Evolutionary conservation across 164 flowering plant species (phyloP), one percentile per base, ranked within the genome.

Genomic region (Brasenia schreberi): DNA sequence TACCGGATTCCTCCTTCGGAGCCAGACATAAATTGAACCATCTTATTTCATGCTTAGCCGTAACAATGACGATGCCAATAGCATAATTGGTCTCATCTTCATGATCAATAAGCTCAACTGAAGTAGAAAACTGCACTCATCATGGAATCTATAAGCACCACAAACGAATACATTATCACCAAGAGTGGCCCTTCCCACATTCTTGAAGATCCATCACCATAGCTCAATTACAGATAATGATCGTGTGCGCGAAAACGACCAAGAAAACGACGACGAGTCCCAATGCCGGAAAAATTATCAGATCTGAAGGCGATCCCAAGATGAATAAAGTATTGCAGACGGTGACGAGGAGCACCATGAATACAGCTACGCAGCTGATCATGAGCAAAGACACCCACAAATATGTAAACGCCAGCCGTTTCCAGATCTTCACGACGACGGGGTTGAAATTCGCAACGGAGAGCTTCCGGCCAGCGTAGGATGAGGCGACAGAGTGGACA

Each of bases 151-250:
- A 90, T 77, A 63, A 95, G 92, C 76, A 88, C 88, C 70, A 95
- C 82, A 65, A 95, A 90, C 10, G 97, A 89, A 71, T 92, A 84
- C 97, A 95, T 85, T 7, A 95, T 18, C 66, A 95, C 97, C 81
- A 92, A 72, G 59, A 95, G 83, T n/a, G 99, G 97, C 18, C 99
- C 99, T 77, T 95, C 97, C 99, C 99, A 95, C 18, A 92, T 66
- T 76, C 97, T 85, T 0, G 99, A 95, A 62, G 96, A 87, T 19
- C 99, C 99, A 77, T 95, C 99, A 70, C 99, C 99, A 76, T 95
- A 92, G 76, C 98, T 95, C 80, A 90, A 68, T 86, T 90, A 78
- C 96, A 90, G 44, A 92, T 74, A 19, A 92, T 84, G 43, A 86
- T 80, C 10, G 84, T 82, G 78, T 90, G 85, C 5, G 99, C 97